Evolutionary conservation across 2,329 filamentous ascomycete species (phyloP).

Genomic region (Colletotrichum orbiculare): DNA sequence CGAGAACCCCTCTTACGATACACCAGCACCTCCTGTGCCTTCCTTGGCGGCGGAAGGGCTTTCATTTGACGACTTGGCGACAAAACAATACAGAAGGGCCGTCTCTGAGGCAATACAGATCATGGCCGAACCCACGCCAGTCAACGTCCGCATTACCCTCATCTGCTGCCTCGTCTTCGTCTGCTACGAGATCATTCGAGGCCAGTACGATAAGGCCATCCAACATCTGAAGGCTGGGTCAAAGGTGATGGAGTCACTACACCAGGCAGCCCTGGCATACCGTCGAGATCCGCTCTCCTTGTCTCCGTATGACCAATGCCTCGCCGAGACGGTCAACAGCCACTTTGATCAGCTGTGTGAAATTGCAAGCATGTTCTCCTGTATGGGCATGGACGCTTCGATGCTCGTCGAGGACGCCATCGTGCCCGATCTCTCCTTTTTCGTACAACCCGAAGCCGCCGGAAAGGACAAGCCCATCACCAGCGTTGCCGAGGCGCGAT

Average conservation of each 20-base stretch:
- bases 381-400: conserved; percentile 26
- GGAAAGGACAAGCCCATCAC: not conserved
- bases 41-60: not conserved
- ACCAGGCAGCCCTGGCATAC: conserved; percentile 12
- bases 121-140: conserved; percentile 29
- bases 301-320: not conserved
- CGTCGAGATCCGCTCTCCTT: not conserved
- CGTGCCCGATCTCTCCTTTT: conserved; percentile 26
- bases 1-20: conserved; percentile 13
- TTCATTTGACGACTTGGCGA: conserved; percentile 9
- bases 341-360: conserved; percentile 29
- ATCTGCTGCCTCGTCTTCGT: conserved; percentile 28
- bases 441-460: conserved; percentile 7
- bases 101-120: conserved; percentile 24
- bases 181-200: conserved; percentile 26
- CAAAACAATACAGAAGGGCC: conserved; percentile 23
- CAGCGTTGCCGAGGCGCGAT: conserved; percentile 22
- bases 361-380: conserved; percentile 22
- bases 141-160: conserved; percentile 27
- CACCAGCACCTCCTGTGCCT: not conserved
- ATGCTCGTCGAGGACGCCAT: conserved; percentile 24
- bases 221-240: conserved; percentile 20
- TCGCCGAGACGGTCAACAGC: conserved; percentile 18
- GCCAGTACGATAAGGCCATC: conserved; percentile 23
- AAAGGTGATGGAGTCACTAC: conserved; percentile 25